Conservation (phyloP, 331 rosid genomes). For the Acacia pycnantha region DNA sequence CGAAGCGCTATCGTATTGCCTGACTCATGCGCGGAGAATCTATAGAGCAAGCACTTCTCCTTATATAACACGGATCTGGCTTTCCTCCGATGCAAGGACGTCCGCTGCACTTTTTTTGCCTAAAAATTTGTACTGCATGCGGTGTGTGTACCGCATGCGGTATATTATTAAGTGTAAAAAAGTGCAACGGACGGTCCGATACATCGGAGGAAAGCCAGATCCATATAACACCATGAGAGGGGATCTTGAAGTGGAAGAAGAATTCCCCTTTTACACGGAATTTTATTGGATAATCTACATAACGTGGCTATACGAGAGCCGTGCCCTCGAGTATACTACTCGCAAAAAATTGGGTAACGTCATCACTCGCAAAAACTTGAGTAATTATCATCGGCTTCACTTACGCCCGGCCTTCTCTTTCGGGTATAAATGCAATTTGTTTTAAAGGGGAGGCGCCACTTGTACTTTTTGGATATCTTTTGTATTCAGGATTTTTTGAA, state of each 20-base stretch:
- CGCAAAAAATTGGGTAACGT: background rate
- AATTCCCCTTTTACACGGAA: background rate
- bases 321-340: background rate
- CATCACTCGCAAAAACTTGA: background rate
- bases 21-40: background rate
- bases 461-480: background rate
- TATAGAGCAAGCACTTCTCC: background rate
- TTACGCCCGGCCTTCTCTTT: background rate
- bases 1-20: background rate
- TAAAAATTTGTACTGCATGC: no score
- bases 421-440: background rate
- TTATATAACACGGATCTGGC: no score
- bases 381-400: background rate
- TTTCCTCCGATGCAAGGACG: no score
- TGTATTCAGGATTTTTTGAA: background rate
- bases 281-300: background rate
- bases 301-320: conserved; percentile 42
- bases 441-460: background rate
- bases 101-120: no score
- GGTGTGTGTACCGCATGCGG: no score
- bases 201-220: no score
- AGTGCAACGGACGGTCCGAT: no score
- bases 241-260: background rate
- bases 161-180: no score
- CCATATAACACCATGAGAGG: no score